phyloP scores from a whole-genome alignment of 805 yeast genomes.

The Metschnikowia similis region DNA sequence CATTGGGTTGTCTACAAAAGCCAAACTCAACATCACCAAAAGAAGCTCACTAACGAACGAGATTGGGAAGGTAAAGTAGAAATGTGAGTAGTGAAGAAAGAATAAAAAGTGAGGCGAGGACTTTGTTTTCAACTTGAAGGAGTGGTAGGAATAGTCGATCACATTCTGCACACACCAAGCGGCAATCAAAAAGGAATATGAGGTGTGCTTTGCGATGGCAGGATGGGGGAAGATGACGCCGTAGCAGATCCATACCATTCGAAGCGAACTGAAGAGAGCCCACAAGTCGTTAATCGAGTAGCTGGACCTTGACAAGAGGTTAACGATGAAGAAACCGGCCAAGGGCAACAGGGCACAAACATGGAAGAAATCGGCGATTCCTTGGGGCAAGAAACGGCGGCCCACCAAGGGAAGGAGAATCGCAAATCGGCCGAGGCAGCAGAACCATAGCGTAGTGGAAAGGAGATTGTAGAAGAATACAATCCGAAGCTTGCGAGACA shows the following conservation, averaged over 20 bases:
- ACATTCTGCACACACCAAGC: conserved; percentile 34
- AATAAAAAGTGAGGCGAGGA: conserved; percentile 32
- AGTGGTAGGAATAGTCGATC: conserved; percentile 31
- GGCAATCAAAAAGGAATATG: conserved; percentile 35
- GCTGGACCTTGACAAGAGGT: not conserved
- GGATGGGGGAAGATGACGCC: conserved; percentile 42
- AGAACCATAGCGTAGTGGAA: conserved; percentile 43
- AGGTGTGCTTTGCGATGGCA: conserved; percentile 37
- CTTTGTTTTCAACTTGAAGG: conserved; percentile 34
- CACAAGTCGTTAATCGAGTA: conserved; percentile 20
- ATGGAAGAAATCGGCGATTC: conserved; percentile 63
- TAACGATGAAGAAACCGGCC: conserved; percentile 19
- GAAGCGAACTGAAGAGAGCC: conserved; percentile 25
- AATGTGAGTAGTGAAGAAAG: conserved; percentile 34
- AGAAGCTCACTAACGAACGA: conserved; percentile 32
- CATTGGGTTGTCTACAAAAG: conserved; percentile 22
- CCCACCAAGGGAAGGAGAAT: conserved; percentile 64
- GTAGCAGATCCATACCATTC: conserved; percentile 38
- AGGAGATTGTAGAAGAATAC: conserved; percentile 33
- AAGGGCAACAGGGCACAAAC: conserved; percentile 35
- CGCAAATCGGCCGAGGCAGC: conserved; percentile 46
- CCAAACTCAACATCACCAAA: conserved; percentile 32
- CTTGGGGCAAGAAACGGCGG: conserved; percentile 60
- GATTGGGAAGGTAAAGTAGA: conserved; percentile 32
- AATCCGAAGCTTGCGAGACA: conserved; percentile 27